Evolutionary conservation across 2,329 filamentous ascomycete genomes (phyloP).

Genomic region (Ceratocystis destructans): DNA sequence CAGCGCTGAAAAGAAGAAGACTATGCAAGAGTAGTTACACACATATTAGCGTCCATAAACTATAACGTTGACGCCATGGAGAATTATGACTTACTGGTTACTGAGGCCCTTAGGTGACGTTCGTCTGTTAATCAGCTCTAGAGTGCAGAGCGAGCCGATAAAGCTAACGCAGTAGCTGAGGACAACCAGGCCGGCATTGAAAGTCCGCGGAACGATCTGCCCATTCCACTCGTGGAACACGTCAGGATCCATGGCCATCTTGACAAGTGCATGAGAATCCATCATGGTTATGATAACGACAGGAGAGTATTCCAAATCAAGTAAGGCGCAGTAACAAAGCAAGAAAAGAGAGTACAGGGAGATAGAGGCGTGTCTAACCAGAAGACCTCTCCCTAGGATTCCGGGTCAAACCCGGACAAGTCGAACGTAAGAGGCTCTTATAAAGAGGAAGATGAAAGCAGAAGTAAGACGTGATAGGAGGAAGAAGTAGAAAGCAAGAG

Average conservation of each 20-base stretch:
- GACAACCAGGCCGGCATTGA: conserved; percentile 49
- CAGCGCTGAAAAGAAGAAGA: conserved; percentile 48
- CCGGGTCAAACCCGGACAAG: not conserved
- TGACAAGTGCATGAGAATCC: not conserved
- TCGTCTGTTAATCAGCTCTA: conserved; percentile 67
- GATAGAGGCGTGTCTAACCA: not conserved
- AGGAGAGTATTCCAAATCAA: not conserved
- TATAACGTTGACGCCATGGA: not conserved
- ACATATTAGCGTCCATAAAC: not conserved
- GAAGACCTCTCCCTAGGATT: not conserved
- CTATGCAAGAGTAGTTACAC: conserved; percentile 27
- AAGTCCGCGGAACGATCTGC: conserved; percentile 35
- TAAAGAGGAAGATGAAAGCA: not conserved
- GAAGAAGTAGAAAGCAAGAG: no score
- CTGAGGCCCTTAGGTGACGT: conserved; percentile 54
- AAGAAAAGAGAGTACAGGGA: not conserved
- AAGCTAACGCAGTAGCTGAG: conserved; percentile 65
- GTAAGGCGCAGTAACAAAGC: not conserved
- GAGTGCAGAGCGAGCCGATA: conserved; percentile 61
- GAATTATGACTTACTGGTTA: conserved; percentile 46
- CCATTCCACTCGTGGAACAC: conserved; percentile 32
- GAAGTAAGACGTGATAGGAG: no score
- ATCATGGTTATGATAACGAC: not conserved
- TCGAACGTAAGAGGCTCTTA: not conserved
- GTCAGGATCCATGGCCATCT: conserved; percentile 18